Evolutionary conservation across 2,329 filamentous ascomycete genomes (phyloP), one percentile per base, ranked within the genome.

Genomic region (Madurella fahalii): DNA sequence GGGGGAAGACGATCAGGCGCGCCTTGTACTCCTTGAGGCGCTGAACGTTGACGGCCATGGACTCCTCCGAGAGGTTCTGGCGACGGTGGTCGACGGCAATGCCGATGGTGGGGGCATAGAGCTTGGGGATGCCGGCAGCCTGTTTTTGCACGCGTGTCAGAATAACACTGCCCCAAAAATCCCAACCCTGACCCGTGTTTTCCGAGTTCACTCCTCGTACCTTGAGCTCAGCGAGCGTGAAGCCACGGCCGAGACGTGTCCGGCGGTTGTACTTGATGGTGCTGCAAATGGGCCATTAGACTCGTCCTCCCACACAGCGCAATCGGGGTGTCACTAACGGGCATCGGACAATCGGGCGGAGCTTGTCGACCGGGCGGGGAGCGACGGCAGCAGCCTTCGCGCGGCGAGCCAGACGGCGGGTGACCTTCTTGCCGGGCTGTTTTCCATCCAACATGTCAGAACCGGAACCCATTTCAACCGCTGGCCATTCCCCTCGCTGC

Each of bases 141-240:
- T 95, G 25, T 18, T 47, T 47, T 32, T 40, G 34, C 13, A 37
- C 12, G 7, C 20, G 20, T 37, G 53, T 60, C 46, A 56, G 53
- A 52, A 48, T 47, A n/a, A 25, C 16, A 20, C 16, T 40, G 16
- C 30, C 46, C 12, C 20, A 20, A n/a, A 9, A 45, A n/a, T n/a
- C 25, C 47, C 25, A 5, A 5, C n/a, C 8, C 18, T 20, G 17
- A 8, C 9, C 34, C 13, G 11, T 5, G 13, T 11, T 37, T 2
- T 15, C 34, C 20, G 17, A 32, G 18, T 40, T 15, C 31, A 20
- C 8, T 17, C 25, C 53, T 57, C 75, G 65, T 88, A 96, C 93
- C 92, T 99, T 99, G 75, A 99, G 84, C 85, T 99, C 94, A 80
- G 86, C 83, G 67, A 97, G 83, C 69, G 93, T 90, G 88, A 99